A percentile compares a stretch with the other conserved stretches of the same genome.
phyloP scores from a whole-genome alignment of 2,329 filamentous ascomycete species.

The Chlorencoelia australis region DNA sequence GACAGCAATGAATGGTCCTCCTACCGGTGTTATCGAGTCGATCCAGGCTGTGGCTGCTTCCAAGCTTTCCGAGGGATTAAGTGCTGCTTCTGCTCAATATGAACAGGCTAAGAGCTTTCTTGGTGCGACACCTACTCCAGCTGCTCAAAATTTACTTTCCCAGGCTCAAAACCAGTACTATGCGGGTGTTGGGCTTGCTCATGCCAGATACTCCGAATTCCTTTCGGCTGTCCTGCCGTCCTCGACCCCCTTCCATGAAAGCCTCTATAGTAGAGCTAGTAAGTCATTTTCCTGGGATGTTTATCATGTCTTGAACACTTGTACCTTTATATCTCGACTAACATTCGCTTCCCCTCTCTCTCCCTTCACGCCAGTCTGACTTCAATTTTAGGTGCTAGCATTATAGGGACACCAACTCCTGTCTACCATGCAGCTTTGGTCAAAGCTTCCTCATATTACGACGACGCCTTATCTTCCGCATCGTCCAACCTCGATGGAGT shows the following conservation, averaged over 20 bases:
- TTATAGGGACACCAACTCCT: constrained; percentile 19
- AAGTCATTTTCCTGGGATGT: too few species aligned
- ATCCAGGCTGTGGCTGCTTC: constrained; percentile 61
- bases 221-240: constrained; percentile 57
- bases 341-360: too few species aligned
- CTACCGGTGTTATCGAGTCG: constrained; percentile 40
- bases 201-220: constrained; percentile 71
- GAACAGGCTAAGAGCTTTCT: constrained; percentile 56
- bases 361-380: too few species aligned
- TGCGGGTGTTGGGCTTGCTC: constrained; percentile 66
- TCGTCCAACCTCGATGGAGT: constrained; percentile 32
- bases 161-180: constrained; percentile 62
- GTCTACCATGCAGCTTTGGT: constrained; percentile 17
- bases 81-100: constrained; percentile 61
- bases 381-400: too few species aligned
- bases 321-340: too few species aligned
- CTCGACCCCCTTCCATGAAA: constrained; percentile 37
- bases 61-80: constrained; percentile 59
- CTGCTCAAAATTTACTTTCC: constrained; percentile 44
- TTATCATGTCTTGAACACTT: too few species aligned
- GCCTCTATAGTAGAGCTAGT: constrained; percentile 19
- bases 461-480: constrained; percentile 28
- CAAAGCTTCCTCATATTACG: constrained; percentile 15
- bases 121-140: constrained; percentile 43
- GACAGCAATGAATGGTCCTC: constrained; percentile 41